Evolutionary conservation across 768 basidiomycete species (phyloP).

Genomic region (Tricholoma matsutake): DNA sequence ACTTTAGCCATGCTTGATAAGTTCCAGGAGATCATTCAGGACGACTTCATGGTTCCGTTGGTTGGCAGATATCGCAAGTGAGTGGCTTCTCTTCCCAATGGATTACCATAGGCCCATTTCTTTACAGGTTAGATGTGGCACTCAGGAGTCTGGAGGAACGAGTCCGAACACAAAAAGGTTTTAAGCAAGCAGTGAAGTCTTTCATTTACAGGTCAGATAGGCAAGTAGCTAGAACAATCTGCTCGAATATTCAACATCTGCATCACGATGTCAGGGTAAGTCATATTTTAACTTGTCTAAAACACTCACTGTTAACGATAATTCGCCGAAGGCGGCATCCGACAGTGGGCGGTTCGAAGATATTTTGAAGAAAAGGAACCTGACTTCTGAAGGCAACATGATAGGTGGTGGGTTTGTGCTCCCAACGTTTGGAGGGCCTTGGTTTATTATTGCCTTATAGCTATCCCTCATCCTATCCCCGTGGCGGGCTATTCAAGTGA

Average conservation of each 20-base stretch:
- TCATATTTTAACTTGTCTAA: neutral
- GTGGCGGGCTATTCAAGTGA: neutral
- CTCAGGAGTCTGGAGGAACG: neutral
- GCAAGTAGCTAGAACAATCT: neutral
- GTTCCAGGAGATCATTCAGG: neutral
- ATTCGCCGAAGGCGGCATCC: neutral
- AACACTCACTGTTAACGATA: neutral
- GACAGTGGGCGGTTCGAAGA: neutral
- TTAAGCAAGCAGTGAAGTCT: neutral
- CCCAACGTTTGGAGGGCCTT: neutral
- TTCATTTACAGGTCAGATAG: neutral
- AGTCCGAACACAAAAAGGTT: neutral
- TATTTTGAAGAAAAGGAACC: neutral
- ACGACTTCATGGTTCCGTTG: neutral
- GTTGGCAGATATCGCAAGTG: neutral
- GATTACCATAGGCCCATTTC: neutral
- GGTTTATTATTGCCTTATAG: neutral
- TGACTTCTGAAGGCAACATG: neutral
- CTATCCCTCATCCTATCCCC: neutral
- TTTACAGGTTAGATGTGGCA: neutral
- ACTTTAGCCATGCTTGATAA: neutral
- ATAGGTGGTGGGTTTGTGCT: no score
- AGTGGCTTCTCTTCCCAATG: neutral
- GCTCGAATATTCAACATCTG: neutral
- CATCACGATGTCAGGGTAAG: neutral